Percentiles rank a stretch among this genome's conserved stretches.
phyloP scores from a whole-genome alignment of 139 green algal species.

The Helicosporidium sp. region DNA sequence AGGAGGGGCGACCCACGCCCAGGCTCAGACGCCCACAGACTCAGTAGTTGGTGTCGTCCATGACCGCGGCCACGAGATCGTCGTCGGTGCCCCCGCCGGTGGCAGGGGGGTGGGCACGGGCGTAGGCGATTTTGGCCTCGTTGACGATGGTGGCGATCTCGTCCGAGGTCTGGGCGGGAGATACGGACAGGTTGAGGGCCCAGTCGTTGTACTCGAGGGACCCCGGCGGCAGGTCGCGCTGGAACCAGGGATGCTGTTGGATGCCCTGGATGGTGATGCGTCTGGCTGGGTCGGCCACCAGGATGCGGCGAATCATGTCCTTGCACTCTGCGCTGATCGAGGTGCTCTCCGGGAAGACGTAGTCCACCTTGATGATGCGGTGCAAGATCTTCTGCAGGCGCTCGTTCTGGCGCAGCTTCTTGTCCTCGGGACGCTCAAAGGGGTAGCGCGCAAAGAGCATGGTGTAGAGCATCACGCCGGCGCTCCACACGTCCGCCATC shows the following conservation, averaged over 20 bases:
- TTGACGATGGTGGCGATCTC: background rate
- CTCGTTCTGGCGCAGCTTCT: conserved; percentile 11
- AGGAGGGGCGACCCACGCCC: too few species aligned
- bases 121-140: background rate
- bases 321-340: conserved; percentile 17
- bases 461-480: conserved; percentile 62
- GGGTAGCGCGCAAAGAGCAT: conserved; percentile 56
- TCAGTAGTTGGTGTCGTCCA: too few species aligned
- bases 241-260: conserved; percentile 32
- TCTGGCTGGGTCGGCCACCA: conserved; percentile 17
- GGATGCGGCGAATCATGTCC: conserved; percentile 21
- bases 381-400: conserved; percentile 23
- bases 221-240: conserved; percentile 14
- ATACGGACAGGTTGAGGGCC: conserved; percentile 11
- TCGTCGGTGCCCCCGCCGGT: too few species aligned
- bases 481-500: conserved; percentile 27
- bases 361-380: conserved; percentile 34
- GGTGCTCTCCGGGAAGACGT: conserved; percentile 17
- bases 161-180: conserved; percentile 4
- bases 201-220: conserved; percentile 22
- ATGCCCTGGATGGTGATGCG: conserved; percentile 24
- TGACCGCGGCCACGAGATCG: background rate
- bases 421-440: conserved; percentile 32
- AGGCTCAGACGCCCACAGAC: background rate
- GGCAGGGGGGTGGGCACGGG: background rate